These are phyloP conservation scores for Septoria linicola DNA, from an alignment of 2,329 filamentous ascomycete genomes.

Conservation along the genomic window DNA sequence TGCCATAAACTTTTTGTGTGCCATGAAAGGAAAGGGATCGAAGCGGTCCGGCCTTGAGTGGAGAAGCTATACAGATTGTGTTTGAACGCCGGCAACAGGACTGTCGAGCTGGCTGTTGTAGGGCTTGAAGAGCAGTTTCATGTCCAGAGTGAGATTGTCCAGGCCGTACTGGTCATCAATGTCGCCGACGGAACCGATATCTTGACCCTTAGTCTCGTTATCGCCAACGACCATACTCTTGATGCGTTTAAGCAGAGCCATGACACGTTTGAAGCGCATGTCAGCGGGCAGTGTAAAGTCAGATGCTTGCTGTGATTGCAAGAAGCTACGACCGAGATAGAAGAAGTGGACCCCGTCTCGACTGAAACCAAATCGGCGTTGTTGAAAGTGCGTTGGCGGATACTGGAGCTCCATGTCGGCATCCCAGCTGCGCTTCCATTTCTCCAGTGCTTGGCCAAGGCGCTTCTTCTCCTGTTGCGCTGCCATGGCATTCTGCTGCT, in stretches of 20 bases:
- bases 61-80: constrained; percentile 25
- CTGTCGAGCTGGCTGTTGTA: constrained; percentile 41
- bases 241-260: constrained; percentile 60
- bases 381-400: constrained; percentile 53
- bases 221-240: constrained; percentile 62
- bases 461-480: constrained; percentile 50
- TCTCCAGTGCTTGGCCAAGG: constrained; percentile 59
- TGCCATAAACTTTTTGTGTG: constrained; percentile 9
- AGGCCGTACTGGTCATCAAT: constrained; percentile 67
- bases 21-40: constrained; percentile 13
- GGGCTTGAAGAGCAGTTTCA: constrained; percentile 69
- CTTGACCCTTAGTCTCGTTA: constrained; percentile 63
- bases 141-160: constrained; percentile 62
- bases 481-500: constrained; percentile 47
- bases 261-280: constrained; percentile 59
- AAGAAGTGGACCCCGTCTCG: constrained; percentile 71
- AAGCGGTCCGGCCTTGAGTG: constrained; percentile 10
- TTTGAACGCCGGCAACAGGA: constrained; percentile 37
- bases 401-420: constrained; percentile 68
- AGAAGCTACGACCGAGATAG: constrained; percentile 66
- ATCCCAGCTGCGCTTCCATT: constrained; percentile 73
- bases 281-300: constrained; percentile 59
- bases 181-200: constrained; percentile 66
- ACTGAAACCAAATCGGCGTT: constrained; percentile 66
- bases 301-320: constrained; percentile 51